Conservation (phyloP, 2,329 filamentous ascomycete species). For the Penicillium vulpinum region DNA sequence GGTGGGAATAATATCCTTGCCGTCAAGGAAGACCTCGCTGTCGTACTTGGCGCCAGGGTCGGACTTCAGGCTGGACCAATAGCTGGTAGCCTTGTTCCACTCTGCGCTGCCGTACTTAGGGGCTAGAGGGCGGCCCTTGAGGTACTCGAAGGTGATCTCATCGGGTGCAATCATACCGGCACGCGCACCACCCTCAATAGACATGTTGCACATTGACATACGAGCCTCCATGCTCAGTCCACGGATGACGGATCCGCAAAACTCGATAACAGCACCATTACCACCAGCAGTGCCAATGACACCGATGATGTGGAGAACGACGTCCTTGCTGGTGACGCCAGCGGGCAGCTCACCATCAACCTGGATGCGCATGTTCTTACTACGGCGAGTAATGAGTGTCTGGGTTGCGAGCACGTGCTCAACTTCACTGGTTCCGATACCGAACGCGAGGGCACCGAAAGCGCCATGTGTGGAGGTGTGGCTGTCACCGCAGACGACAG, state of each 20-base stretch:
- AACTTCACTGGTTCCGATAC: conserved; percentile 97
- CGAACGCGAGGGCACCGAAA: conserved; percentile 91
- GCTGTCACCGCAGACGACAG: conserved; percentile 95
- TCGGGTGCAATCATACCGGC: conserved; percentile 97
- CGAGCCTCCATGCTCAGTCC: conserved; percentile 90
- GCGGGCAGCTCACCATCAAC: conserved; percentile 87
- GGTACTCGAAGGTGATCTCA: conserved; percentile 89
- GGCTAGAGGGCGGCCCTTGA: conserved; percentile 85
- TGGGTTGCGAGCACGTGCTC: conserved; percentile 98
- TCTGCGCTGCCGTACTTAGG: conserved; percentile 80
- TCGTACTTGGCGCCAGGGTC: conserved; percentile 90
- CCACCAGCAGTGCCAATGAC: conserved; percentile 93
- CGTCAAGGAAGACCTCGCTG: conserved; percentile 83
- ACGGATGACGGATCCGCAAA: conserved; percentile 91
- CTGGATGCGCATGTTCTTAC: conserved; percentile 98
- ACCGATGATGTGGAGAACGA: conserved; percentile 90
- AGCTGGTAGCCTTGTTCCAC: conserved; percentile 84
- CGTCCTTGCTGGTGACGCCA: conserved; percentile 94
- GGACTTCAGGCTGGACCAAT: conserved; percentile 84
- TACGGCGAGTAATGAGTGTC: conserved; percentile 88
- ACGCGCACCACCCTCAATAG: conserved; percentile 91
- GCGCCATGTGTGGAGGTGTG: conserved; percentile 98
- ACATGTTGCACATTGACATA: conserved; percentile 99
- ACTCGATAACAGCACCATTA: conserved; percentile 93
- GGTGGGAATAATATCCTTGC: conserved; percentile 89